Evolutionary conservation across 371 early-diverging fungal genomes (phyloP).

Genomic region (Actinomucor elegans): DNA sequence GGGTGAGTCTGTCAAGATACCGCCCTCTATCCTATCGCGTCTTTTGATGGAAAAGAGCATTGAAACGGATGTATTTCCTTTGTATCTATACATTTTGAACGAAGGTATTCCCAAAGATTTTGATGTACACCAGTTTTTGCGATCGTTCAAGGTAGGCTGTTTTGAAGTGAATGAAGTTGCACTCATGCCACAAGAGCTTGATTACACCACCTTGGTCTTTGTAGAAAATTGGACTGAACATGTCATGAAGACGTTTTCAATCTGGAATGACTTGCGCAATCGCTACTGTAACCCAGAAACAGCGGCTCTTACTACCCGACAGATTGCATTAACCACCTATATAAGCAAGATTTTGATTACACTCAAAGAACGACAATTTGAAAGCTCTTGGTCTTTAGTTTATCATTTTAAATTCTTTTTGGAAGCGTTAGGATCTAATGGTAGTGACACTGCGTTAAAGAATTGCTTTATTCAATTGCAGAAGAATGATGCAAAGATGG

Average conservation of each 20-base stretch:
- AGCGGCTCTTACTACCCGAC: slow-evolving; percentile 28
- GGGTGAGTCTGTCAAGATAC: slow-evolving; percentile 35
- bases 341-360: slow-evolving; percentile 49
- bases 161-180: slow-evolving; percentile 39
- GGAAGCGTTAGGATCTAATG: slow-evolving; percentile 26
- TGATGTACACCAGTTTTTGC: slow-evolving; percentile 28
- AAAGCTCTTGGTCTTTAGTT: slow-evolving; percentile 44
- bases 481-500: slow-evolving; percentile 41
- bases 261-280: slow-evolving; percentile 31
- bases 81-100: slow-evolving; percentile 43
- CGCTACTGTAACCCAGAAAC: slow-evolving; percentile 28
- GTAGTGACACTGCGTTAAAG: slow-evolving; percentile 4
- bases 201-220: slow-evolving; percentile 32
- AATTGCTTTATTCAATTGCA: slow-evolving; percentile 14
- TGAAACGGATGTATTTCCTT: slow-evolving; percentile 53
- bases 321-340: slow-evolving; percentile 51
- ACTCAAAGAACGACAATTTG: slow-evolving; percentile 50
- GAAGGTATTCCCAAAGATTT: slow-evolving; percentile 23
- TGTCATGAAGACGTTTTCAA: slow-evolving; percentile 31
- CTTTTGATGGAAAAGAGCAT: slow-evolving; percentile 58
- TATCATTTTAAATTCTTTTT: slow-evolving; percentile 45
- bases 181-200: slow-evolving; percentile 29
- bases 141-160: slow-evolving; percentile 37
- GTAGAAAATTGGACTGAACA: slow-evolving; percentile 46
- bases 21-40: slow-evolving; percentile 19